A percentile compares a stretch with the other conserved stretches of the same genome.
Conservation (phyloP, 805 yeast genomes). For the Saccharomycopsis sp. region DNA sequence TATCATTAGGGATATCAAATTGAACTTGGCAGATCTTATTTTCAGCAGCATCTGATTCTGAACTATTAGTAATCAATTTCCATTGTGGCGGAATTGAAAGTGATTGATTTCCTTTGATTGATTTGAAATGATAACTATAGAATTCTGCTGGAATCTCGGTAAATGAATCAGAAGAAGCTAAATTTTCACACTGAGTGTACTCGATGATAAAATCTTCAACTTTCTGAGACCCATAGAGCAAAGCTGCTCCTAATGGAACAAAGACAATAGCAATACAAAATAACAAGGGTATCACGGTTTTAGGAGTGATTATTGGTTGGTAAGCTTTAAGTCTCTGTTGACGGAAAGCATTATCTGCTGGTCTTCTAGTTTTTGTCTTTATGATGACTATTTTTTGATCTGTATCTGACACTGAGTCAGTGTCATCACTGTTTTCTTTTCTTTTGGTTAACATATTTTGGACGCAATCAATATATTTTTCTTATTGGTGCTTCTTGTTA, state of each 20-base stretch:
- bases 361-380: constrained; percentile 17
- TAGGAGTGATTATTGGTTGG: constrained; percentile 88
- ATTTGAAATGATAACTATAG: constrained; percentile 54
- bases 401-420: constrained; percentile 10
- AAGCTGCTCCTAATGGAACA: constrained; percentile 86
- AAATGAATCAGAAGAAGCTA: constrained; percentile 40
- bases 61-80: constrained; percentile 43
- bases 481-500: no score
- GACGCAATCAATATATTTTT: no score
- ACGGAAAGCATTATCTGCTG: constrained; percentile 56
- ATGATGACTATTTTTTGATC: constrained; percentile 30
- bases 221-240: constrained; percentile 67
- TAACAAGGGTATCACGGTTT: constrained; percentile 80
- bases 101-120: constrained; percentile 31
- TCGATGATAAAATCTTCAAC: constrained; percentile 72
- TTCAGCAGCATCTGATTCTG: constrained; percentile 34
- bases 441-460: no score
- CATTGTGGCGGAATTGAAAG: constrained; percentile 47
- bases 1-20: constrained; percentile 64
- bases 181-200: constrained; percentile 59
- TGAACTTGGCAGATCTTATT: constrained; percentile 51
- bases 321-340: constrained; percentile 60
- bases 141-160: constrained; percentile 52
- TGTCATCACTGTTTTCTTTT: constrained; percentile 4
- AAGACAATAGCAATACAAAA: constrained; percentile 68